Percentiles rank a stretch among this genome's conserved stretches.
These are phyloP conservation scores for Phialophora expanda DNA, from an alignment of 2,329 filamentous ascomycete species.

Conservation along the genomic window DNA sequence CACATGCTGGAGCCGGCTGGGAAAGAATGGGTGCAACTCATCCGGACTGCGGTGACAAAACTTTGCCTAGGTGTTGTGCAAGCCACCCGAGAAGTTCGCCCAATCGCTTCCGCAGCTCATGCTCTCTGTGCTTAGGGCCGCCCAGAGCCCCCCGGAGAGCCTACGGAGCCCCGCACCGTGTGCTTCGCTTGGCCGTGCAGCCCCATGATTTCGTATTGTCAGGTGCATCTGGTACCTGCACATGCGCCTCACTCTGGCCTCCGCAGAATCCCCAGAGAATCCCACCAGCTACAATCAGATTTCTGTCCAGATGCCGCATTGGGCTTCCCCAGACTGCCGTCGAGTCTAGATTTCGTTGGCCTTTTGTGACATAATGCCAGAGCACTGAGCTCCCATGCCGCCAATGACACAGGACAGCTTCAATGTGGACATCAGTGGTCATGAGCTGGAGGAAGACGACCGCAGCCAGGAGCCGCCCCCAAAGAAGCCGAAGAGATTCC, in stretches of 20 bases:
- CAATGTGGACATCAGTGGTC: constrained; percentile 20
- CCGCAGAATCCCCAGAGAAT: constrained; percentile 20
- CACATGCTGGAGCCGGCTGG: neutral
- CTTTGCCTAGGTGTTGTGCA: neutral
- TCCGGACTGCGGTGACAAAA: neutral
- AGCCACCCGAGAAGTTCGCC: neutral
- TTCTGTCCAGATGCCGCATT: constrained; percentile 9
- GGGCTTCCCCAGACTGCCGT: constrained; percentile 9
- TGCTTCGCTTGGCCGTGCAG: constrained; percentile 9
- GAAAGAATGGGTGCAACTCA: too few species aligned
- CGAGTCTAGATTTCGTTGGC: constrained; percentile 5
- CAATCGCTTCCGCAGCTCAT: constrained; percentile 1
- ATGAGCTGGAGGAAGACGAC: constrained; percentile 19
- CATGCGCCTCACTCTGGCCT: constrained; percentile 2
- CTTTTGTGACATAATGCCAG: constrained; percentile 12
- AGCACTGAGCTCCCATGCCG: constrained; percentile 7
- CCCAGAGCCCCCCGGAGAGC: neutral
- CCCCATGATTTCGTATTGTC: constrained; percentile 11
- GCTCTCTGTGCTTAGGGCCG: neutral
- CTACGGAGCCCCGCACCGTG: constrained; percentile 6
- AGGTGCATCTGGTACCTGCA: neutral
- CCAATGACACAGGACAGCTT: constrained; percentile 28
- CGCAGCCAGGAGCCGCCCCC: constrained; percentile 38
- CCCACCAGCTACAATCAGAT: constrained; percentile 10
- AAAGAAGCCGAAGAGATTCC: constrained; percentile 52